Base-by-base conservation (phyloP, 305 asterid genomes). In the Coffea humblotiana region DNA sequence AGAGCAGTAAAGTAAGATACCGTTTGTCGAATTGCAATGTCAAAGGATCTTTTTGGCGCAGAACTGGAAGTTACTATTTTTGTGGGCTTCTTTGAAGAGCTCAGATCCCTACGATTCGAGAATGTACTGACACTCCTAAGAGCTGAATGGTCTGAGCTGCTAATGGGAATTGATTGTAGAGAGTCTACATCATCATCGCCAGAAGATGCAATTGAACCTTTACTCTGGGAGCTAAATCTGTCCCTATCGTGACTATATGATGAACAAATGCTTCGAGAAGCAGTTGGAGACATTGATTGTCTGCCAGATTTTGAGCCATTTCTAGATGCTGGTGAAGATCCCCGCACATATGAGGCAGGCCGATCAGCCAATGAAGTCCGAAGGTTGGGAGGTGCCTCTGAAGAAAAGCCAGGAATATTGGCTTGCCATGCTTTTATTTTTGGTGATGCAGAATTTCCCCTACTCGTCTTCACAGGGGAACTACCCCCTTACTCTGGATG, bases 261-360 rank as follows among this genome's bases (percentile, higher is more conserved):
- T 72, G 84, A 80, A 73, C 86, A 77, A 25, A 89, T 87, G 78
- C 97, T 96, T 87, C 98, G 91, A 76, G 97, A 87, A 84, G 94
- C 95, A 80, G 92, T 89, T 74, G 98, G 99, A 64, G 99, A 94
- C 96, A 92, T 94, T 18, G 99, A 94, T 80, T 92, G 95, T 78
- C 99, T 91, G 72, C 92, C 93, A 52, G 95, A 89, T 89, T 86
- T 88, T 74, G 78, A 82, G 79, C 97, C 91, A 80, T 89, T 94
- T 84, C 97, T 88, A 9, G 98, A 94, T 76, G 98, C 98, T n/a
- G 98, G 99, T 43, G 99, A 96, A 82, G 99, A 91, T 29, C 99
- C 99, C 75, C 99, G 86, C 80, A 96, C 97, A 78, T 94, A 93
- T 75, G 98, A 94, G 66, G 95, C 94, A 45, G 99, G 98, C 80